A percentile compares a stretch with the other conserved stretches of the same genome.
These are phyloP conservation scores for Ceratocystis alfenasii DNA, from an alignment of 2,329 filamentous ascomycete genomes.

Conservation along the genomic window DNA sequence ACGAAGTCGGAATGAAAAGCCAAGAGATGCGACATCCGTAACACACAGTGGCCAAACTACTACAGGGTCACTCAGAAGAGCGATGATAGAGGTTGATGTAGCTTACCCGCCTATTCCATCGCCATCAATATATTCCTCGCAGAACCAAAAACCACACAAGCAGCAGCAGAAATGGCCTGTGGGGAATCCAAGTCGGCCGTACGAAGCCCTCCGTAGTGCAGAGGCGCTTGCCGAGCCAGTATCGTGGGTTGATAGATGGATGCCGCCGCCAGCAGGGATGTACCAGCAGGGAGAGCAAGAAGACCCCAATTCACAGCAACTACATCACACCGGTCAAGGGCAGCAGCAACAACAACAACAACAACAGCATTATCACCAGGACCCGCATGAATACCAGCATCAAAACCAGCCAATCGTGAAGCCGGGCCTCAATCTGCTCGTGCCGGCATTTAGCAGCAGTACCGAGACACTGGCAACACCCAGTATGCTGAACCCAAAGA, in stretches of 20 bases:
- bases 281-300: neutral
- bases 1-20: neutral
- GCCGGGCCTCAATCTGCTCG: conserved; percentile 20
- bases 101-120: conserved; percentile 20
- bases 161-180: neutral
- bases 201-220: conserved; percentile 17
- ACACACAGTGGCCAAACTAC: neutral
- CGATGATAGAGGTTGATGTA: conserved; percentile 15
- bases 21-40: neutral
- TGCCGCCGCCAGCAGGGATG: conserved; percentile 15
- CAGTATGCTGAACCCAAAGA: conserved; percentile 18
- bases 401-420: neutral
- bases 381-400: neutral
- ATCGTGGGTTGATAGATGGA: conserved; percentile 20
- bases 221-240: conserved; percentile 19
- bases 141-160: neutral
- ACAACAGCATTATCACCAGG: neutral
- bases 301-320: too few relatives aligned
- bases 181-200: neutral
- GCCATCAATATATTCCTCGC: conserved; percentile 18
- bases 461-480: conserved; percentile 21
- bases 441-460: conserved; percentile 19
- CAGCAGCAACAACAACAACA: neutral
- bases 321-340: too few relatives aligned
- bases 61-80: neutral